Base-by-base conservation (phyloP, 352 stramenopile genomes). In the Pythium sukuiense region DNA sequence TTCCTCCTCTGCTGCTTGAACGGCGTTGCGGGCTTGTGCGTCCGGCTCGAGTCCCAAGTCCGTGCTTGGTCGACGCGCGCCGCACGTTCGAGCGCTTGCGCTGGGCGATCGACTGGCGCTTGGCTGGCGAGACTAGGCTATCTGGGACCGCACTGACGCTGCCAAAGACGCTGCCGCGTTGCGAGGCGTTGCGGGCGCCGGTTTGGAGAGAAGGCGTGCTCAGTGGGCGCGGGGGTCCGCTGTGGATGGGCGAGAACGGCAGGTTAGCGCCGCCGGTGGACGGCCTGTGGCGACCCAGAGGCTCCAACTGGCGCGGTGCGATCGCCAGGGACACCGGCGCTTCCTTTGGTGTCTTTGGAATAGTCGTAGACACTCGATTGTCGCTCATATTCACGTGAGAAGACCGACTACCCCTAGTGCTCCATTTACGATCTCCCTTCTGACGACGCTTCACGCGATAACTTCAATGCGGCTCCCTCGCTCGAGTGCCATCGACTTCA, bases 271-370 rank as follows among this genome's bases (percentile, higher is more conserved):
- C 24, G 16, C 13, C 20, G 11, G 32, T 60, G 14, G 54, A 67
- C 49, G 48, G 29, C 2, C 43, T 26, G n/a, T 48, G 39, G 13
- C 33, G 39, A 24, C 37, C 55, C 18, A 77, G 53, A 24, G 71
- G 71, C 57, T 72, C 68, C 12, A 77, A 58, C 53, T 74, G 67
- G 32, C 67, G 71, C 27, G 67, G 71, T 12, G 55, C 43, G 11
- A 35, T 24, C 14, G 50, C 26, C 11, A 45, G 26, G 4, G 63
- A 13, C 45, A 46, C 29, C 13, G 35, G 55, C 4, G 62, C 24
- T 27, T 63, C 53, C 24, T 26, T 52, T 1, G 24, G 6, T 46
- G 20, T 29, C 55, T 43, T 57, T 50, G 43, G 46, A 32, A 54
- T 54, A 16, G 9, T 18, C 24, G 12, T 27, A 16, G 35, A 30